Conservation (phyloP, 805 yeast genomes). For the Yamadazyma takamatsuzukensis region DNA sequence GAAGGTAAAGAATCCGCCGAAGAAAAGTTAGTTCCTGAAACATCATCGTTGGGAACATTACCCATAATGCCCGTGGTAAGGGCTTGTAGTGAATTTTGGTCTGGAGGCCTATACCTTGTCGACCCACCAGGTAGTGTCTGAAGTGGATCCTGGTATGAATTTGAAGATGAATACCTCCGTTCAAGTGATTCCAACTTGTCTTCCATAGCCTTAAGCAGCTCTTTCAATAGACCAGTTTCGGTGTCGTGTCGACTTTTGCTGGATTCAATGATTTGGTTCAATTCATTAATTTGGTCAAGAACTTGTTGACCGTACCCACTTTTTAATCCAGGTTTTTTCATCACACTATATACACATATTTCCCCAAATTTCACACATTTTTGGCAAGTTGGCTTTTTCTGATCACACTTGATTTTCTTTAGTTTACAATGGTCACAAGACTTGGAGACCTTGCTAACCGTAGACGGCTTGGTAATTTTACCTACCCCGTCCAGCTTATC, state of each 20-base stretch:
- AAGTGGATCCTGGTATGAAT: background rate
- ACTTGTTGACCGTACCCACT: conserved; percentile 18
- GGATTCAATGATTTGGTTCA: conserved; percentile 5
- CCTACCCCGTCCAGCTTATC: conserved; percentile 1
- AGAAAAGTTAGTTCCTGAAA: too few species aligned
- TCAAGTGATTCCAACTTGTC: conserved; percentile 8
- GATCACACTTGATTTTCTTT: conserved; percentile 16
- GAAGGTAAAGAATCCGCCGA: too few species aligned
- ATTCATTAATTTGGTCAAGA: conserved; percentile 10
- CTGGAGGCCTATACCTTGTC: too few species aligned
- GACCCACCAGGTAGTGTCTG: too few species aligned
- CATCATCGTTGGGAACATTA: too few species aligned
- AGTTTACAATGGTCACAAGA: conserved; percentile 16
- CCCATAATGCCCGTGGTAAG: too few species aligned
- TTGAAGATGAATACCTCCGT: background rate
- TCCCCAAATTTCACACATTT: conserved; percentile 12
- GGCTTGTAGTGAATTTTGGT: too few species aligned
- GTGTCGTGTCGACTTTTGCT: conserved; percentile 6
- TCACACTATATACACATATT: conserved; percentile 13
- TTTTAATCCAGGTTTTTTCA: conserved; percentile 17
- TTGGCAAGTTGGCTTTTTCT: conserved; percentile 12
- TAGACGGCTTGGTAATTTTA: conserved; percentile 1
- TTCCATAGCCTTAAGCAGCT: conserved; percentile 8
- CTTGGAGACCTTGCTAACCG: conserved; percentile 8
- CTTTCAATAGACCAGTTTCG: conserved; percentile 7